phyloP scores from a whole-genome alignment of 208 protist genomes.

The Leishmania gerbilli region DNA sequence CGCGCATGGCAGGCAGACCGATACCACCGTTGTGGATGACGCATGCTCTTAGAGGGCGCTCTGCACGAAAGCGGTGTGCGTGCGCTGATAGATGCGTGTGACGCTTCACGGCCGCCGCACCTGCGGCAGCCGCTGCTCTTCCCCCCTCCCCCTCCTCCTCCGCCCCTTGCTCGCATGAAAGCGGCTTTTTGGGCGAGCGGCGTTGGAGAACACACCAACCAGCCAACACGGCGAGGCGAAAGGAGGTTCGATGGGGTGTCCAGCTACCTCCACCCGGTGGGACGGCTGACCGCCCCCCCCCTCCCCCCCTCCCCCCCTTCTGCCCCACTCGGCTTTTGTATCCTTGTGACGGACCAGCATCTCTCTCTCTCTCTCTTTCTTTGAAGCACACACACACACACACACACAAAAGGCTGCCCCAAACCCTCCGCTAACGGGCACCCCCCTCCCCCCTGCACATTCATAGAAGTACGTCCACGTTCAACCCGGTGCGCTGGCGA shows the following conservation, averaged over 20 bases:
- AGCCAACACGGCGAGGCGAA: neutral
- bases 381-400: neutral
- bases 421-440: neutral
- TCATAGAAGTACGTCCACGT: neutral
- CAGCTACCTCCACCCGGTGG: neutral
- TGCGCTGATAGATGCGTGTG: neutral
- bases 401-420: neutral
- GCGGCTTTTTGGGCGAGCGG: neutral
- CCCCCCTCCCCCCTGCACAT: neutral
- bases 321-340: neutral
- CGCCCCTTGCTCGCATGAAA: neutral
- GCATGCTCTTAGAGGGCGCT: neutral
- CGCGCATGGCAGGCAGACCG: neutral
- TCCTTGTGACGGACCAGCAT: neutral
- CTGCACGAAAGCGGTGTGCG: neutral
- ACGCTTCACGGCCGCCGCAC: neutral
- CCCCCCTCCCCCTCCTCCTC: neutral
- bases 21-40: neutral
- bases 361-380: neutral
- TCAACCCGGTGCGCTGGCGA: conserved; percentile 7
- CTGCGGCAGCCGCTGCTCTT: neutral
- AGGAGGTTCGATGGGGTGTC: neutral
- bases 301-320: neutral
- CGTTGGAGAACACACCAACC: neutral
- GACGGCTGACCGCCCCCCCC: neutral